Base-by-base conservation (phyloP, 495 filamentous ascomycete genomes). In the Lepraria neglecta region DNA sequence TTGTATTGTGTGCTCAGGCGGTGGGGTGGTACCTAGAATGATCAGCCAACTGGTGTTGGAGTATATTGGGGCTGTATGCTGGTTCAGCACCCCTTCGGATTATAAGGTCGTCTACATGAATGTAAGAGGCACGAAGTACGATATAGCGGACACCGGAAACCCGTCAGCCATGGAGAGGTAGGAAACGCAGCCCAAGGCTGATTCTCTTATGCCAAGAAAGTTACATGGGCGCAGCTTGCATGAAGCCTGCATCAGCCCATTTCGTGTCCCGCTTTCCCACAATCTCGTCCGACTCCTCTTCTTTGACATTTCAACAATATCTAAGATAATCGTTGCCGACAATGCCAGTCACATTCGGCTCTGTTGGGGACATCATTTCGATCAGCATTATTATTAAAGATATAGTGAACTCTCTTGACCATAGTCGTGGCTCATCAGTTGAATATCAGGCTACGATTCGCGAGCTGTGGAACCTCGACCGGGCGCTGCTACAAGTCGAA, bases 291-390 rank as follows among this genome's bases (percentile, higher is more conserved):
- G 11, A 2, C 33, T 11, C 33, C 33, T 35, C 33, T 7, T 38
- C 33, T 38, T 38, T 38, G 6, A 3, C 33, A 38, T 38, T 5
- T 38, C 33, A 6, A 21, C 21, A 19, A 7, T 4, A 27, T 35
- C 21, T 2, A 30, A 17, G 11, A 1, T 10, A 0, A 3, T 14
- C 21, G 7, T 33, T 14, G 33, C 24, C 21, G 6, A 67, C 17
- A 33, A 73, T 74, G 68, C 55, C 67, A 7, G 56, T 72, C 35
- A 66, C 70, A 1, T 71, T 73, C 48, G 67, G 72, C 10, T 72
- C 71, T 6, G 65, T 73, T 15, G 72, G 72, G 31, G 72, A 75
- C 46, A 68, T 72, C 47, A 73, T 73, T 43, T 52, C 67, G 21
- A 56, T 72, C 52, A 61, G 53, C 46, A 43, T 71, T 31, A 33